Conservation (phyloP, 768 basidiomycete genomes). For the Auricularia auricula-judae region DNA sequence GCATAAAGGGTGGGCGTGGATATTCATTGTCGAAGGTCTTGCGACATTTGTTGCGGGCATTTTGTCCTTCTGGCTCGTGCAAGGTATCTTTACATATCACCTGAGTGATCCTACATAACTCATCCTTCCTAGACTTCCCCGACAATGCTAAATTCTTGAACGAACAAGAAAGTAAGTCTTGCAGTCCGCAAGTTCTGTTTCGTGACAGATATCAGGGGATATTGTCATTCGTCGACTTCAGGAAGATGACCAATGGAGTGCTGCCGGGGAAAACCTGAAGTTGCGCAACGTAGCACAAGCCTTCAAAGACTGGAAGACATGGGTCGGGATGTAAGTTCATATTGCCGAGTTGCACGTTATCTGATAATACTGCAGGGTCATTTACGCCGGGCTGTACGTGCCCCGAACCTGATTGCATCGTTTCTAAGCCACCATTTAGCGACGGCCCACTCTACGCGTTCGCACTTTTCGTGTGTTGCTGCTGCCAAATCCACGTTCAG, state of each 20-base stretch:
- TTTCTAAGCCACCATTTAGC: constrained; percentile 15
- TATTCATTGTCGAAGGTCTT: constrained; percentile 61
- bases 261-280: neutral
- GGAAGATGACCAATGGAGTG: constrained; percentile 50
- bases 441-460: constrained; percentile 44
- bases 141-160: constrained; percentile 62
- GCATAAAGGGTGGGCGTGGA: constrained; percentile 54
- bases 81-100: constrained; percentile 12
- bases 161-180: constrained; percentile 42
- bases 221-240: constrained; percentile 56
- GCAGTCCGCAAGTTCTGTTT: too few species aligned
- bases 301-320: neutral
- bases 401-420: neutral
- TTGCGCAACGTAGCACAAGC: neutral
- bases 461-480: constrained; percentile 39
- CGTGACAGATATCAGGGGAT: constrained; percentile 27
- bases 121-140: constrained; percentile 43
- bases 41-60: constrained; percentile 49
- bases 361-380: neutral
- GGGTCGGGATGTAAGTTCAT: neutral
- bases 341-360: neutral
- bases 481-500: constrained; percentile 18
- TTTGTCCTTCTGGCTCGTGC: constrained; percentile 59
- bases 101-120: neutral
- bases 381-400: neutral